Conservation (phyloP, 176 grass and related monocot genomes). For the Oryza longistaminata region DNA sequence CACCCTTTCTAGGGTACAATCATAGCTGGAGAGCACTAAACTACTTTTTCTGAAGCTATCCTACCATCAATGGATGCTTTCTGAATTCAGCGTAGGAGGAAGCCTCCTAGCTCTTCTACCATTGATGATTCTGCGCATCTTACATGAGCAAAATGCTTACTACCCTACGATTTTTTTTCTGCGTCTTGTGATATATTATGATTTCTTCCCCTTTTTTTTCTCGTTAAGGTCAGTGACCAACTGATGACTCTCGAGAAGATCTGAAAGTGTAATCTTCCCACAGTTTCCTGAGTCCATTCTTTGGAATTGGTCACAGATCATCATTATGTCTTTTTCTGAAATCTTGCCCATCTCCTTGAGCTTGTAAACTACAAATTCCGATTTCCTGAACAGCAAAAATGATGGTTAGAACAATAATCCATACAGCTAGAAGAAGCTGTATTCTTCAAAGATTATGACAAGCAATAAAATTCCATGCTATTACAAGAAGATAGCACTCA, state of each 20-base stretch:
- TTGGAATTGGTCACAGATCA: slow-evolving; percentile 81
- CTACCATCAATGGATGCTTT: neutral
- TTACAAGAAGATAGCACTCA: neutral
- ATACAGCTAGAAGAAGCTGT: neutral
- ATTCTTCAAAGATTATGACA: neutral
- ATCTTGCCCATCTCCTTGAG: slow-evolving; percentile 95
- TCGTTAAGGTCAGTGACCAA: slow-evolving; percentile 27
- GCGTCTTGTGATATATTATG: neutral
- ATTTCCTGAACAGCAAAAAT: slow-evolving; percentile 66
- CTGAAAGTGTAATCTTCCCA: slow-evolving; percentile 90
- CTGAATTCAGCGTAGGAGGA: neutral
- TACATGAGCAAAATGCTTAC: slow-evolving; percentile 27
- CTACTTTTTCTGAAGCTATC: neutral
- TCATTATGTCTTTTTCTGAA: slow-evolving; percentile 71
- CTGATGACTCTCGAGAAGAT: slow-evolving; percentile 76
- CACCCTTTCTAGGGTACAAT: neutral
- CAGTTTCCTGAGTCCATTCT: slow-evolving; percentile 72
- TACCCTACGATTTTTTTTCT: neutral
- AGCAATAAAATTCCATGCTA: neutral
- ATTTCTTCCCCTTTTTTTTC: slow-evolving; percentile 54
- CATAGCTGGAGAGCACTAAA: slow-evolving; percentile 14
- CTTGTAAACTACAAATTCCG: slow-evolving; percentile 92
- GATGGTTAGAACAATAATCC: slow-evolving; percentile 8
- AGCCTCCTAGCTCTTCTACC: slow-evolving; percentile 11
- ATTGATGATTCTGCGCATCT: neutral